A percentile compares a stretch with the other conserved stretches of the same genome.
These are phyloP conservation scores for Cyathus olla DNA, from an alignment of 1,284 basidiomycete genomes.

Conservation along the genomic window DNA sequence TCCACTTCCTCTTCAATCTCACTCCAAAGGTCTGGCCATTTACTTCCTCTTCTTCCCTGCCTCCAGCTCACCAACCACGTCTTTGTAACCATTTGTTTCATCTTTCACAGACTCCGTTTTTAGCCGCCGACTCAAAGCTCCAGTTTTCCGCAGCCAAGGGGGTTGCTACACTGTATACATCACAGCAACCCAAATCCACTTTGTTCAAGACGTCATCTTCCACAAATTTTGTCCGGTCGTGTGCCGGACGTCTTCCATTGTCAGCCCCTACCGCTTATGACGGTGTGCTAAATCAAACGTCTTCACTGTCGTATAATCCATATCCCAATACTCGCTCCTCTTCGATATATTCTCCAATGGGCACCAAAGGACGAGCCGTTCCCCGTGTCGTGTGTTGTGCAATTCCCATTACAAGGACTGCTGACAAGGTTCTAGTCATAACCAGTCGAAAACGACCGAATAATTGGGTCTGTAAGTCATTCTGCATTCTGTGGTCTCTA, in stretches of 20 bases:
- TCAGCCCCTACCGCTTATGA: constrained; percentile 32
- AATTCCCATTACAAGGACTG: constrained; percentile 79
- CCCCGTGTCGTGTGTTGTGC: constrained; percentile 89
- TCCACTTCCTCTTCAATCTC: no score
- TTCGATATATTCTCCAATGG: constrained; percentile 56
- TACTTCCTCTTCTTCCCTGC: not conserved
- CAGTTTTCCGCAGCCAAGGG: not conserved
- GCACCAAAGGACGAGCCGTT: constrained; percentile 79
- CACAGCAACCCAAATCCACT: not conserved
- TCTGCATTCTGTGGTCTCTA: constrained; percentile 3
- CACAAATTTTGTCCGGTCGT: constrained; percentile 22
- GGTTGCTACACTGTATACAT: not conserved
- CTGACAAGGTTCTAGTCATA: constrained; percentile 81
- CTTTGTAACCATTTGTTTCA: not conserved
- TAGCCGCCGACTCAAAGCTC: no score
- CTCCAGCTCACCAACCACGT: constrained; percentile 3
- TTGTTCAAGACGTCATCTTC: constrained; percentile 20
- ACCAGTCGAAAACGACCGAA: constrained; percentile 85
- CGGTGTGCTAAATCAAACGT: constrained; percentile 33
- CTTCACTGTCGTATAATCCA: constrained; percentile 16
- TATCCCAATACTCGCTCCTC: constrained; percentile 13
- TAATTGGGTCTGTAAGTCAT: constrained; percentile 86
- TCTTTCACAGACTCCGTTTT: not conserved
- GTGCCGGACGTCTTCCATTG: constrained; percentile 27
- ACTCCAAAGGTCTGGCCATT: no score